These are phyloP conservation scores for Heliocybe sulcata DNA, from an alignment of 1,284 basidiomycete species.

Conservation along the genomic window DNA sequence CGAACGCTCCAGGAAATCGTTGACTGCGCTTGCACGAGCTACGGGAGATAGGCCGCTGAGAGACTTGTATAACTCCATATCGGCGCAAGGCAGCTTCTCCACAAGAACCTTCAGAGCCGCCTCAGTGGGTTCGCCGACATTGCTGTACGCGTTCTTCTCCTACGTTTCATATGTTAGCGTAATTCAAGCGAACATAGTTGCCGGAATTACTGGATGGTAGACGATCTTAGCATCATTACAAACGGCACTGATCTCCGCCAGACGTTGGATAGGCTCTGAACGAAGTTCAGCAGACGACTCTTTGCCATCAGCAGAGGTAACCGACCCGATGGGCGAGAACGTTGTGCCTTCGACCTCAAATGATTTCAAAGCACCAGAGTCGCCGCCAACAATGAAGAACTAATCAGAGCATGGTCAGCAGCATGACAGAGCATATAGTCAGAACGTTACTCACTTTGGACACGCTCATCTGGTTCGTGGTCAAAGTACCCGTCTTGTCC, in stretches of 20 bases:
- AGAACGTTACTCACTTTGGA: slow-evolving; percentile 51
- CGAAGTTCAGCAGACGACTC: slow-evolving; percentile 47
- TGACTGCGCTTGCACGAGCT: slow-evolving; percentile 76
- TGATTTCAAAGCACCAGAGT: slow-evolving; percentile 49
- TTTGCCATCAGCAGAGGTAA: slow-evolving; percentile 62
- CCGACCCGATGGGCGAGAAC: slow-evolving; percentile 75
- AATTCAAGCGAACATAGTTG: slow-evolving; percentile 2
- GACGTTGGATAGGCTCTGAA: slow-evolving; percentile 70
- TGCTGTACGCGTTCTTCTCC: slow-evolving; percentile 77
- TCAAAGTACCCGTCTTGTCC: slow-evolving; percentile 94
- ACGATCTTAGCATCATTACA: slow-evolving; percentile 91
- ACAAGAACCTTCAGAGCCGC: slow-evolving; percentile 90
- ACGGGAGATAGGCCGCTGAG: slow-evolving; percentile 51
- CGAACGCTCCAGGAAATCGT: slow-evolving; percentile 70
- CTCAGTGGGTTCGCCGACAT: slow-evolving; percentile 96
- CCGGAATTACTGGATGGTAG: slow-evolving; percentile 61
- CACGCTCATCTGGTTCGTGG: slow-evolving; percentile 96
- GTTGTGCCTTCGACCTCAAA: slow-evolving; percentile 86
- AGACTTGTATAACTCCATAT: slow-evolving; percentile 46
- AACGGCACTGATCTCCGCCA: slow-evolving; percentile 85
- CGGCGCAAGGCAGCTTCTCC: slow-evolving; percentile 76
- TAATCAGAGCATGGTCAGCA: slow-evolving; percentile 21
- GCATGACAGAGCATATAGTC: background rate
- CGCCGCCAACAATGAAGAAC: slow-evolving; percentile 70
- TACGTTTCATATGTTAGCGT: slow-evolving; percentile 21